phyloP scores from a whole-genome alignment of 805 yeast species.

The Saccharomycopsis sp. region DNA sequence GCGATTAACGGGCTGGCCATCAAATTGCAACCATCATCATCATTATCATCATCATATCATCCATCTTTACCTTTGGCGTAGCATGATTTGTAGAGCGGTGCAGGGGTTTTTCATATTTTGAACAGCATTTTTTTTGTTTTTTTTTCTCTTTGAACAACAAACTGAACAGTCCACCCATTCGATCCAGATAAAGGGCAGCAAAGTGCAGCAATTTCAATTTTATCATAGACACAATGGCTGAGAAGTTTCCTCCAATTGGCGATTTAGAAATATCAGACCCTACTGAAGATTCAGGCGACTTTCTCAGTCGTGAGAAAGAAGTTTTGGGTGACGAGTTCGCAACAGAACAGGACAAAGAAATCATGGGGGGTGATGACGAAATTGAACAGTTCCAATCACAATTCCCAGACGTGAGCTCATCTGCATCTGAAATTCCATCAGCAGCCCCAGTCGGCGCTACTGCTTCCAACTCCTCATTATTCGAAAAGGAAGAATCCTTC shows the following conservation, averaged over 20 bases:
- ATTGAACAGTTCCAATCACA: constrained; percentile 14
- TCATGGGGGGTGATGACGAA: constrained; percentile 10
- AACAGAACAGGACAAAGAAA: constrained; percentile 16
- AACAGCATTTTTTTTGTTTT: too few species aligned
- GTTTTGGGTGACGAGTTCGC: constrained; percentile 19
- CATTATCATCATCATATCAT: too few species aligned
- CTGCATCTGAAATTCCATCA: background rate
- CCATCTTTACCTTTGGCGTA: too few species aligned
- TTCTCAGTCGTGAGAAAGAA: constrained; percentile 20
- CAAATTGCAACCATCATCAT: too few species aligned
- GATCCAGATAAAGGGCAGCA: too few species aligned
- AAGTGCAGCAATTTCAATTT: background rate
- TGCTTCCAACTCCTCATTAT: background rate
- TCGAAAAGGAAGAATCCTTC: background rate
- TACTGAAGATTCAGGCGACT: constrained; percentile 14
- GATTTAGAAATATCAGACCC: constrained; percentile 14
- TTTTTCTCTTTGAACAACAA: too few species aligned
- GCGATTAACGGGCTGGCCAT: too few species aligned
- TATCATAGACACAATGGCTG: too few species aligned
- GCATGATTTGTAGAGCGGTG: too few species aligned
- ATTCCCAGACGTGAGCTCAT: constrained; percentile 12
- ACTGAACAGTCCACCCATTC: too few species aligned
- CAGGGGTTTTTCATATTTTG: too few species aligned
- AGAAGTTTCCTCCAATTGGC: constrained; percentile 20
- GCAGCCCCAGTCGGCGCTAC: background rate